Percentiles rank a stretch among this genome's conserved stretches.
Evolutionary conservation across 2,329 filamentous ascomycete genomes (phyloP).

Genomic region (Claviceps sp.): DNA sequence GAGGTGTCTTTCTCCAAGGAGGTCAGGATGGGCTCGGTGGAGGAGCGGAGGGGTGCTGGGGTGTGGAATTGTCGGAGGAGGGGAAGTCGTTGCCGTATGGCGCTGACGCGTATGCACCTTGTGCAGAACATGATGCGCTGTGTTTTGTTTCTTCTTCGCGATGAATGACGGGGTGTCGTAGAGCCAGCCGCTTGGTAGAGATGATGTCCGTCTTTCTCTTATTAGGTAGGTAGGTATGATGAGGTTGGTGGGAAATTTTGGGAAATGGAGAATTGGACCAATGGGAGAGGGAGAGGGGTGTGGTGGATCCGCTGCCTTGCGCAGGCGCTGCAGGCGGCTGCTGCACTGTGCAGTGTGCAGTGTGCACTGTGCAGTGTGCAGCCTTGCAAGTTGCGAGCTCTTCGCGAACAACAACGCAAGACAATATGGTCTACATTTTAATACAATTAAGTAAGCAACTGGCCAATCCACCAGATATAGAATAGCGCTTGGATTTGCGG

Average conservation of each 20-base stretch:
- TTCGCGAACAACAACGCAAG: not conserved
- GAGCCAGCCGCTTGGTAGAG: not conserved
- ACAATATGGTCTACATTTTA: not conserved
- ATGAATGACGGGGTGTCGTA: not conserved
- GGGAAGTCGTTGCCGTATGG: conserved; percentile 17
- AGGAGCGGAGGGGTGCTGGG: conserved; percentile 20
- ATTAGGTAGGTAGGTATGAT: too few species aligned
- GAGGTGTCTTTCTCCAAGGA: conserved; percentile 18
- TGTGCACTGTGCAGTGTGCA: not conserved
- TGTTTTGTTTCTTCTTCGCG: not conserved
- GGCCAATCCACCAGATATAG: conserved; percentile 13
- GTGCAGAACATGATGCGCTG: conserved; percentile 26
- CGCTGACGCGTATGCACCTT: conserved; percentile 34
- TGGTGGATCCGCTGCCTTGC: not conserved
- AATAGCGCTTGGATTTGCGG: not conserved
- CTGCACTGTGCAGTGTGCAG: not conserved
- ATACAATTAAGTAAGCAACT: too few species aligned
- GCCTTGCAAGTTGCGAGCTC: not conserved
- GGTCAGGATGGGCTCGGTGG: conserved; percentile 22
- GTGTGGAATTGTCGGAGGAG: conserved; percentile 28
- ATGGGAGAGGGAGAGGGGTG: not conserved
- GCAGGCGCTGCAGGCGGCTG: too few species aligned
- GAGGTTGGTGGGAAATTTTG: conserved; percentile 5
- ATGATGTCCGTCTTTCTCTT: too few species aligned
- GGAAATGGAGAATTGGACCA: conserved; percentile 2